These are phyloP conservation scores for Alopecurus myosuroides DNA, from an alignment of 176 grass and related monocot genomes.

Conservation along the genomic window DNA sequence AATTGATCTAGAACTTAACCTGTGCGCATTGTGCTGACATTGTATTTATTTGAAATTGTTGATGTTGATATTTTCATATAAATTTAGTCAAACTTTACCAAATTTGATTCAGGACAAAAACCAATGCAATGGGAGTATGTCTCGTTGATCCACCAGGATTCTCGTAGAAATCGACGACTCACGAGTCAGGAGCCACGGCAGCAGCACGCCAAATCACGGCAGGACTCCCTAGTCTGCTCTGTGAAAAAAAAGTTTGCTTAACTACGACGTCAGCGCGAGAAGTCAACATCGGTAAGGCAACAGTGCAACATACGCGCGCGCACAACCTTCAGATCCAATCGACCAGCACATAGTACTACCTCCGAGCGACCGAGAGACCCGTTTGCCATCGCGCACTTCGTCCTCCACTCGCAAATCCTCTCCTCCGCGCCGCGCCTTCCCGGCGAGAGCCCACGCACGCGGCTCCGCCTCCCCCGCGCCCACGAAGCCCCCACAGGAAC, in stretches of 20 bases:
- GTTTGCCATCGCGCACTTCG: neutral
- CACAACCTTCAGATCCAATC: constrained; percentile 31
- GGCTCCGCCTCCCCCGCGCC: neutral
- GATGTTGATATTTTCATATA: too few species aligned
- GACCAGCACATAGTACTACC: neutral
- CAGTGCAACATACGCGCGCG: neutral
- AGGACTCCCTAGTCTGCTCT: neutral
- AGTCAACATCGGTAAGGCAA: constrained; percentile 19
- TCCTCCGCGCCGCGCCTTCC: neutral
- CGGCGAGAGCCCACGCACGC: constrained; percentile 12
- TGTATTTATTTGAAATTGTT: too few species aligned
- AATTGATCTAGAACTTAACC: too few species aligned
- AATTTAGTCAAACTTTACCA: too few species aligned
- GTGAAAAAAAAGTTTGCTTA: neutral
- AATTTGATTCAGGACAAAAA: too few species aligned
- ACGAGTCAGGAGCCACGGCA: too few species aligned
- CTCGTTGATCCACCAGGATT: too few species aligned
- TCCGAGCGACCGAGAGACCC: constrained; percentile 6
- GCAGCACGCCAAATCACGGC: too few species aligned
- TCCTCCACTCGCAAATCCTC: constrained; percentile 16
- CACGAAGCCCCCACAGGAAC: neutral
- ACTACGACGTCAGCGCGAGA: neutral
- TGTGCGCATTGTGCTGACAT: too few species aligned
- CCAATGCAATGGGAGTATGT: too few species aligned
- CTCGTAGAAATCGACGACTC: too few species aligned